Conservation (phyloP, 257 asterid genomes). For the Datura wrightii region DNA sequence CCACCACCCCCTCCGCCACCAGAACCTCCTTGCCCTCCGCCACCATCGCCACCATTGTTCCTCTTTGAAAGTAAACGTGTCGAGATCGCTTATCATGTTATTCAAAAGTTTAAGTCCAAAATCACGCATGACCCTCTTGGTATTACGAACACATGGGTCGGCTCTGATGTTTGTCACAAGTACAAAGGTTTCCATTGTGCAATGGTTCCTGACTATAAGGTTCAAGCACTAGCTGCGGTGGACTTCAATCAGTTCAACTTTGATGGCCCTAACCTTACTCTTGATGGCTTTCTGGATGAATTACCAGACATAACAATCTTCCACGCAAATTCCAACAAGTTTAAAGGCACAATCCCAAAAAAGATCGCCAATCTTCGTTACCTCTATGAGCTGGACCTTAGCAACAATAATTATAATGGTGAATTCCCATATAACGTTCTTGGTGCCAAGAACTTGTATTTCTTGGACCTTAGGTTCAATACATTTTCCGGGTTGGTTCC, state of each 20-base stretch:
- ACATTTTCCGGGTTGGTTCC: slow-evolving; percentile 51
- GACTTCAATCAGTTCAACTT: slow-evolving; percentile 51
- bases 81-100: slow-evolving; percentile 30
- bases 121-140: slow-evolving; percentile 32
- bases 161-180: slow-evolving; percentile 48
- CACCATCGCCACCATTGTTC: neutral
- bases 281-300: slow-evolving; percentile 40
- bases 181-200: slow-evolving; percentile 66
- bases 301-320: slow-evolving; percentile 52
- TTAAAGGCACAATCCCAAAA: slow-evolving; percentile 49
- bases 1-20: slow-evolving; percentile 24
- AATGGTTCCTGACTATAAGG: neutral
- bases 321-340: slow-evolving; percentile 64
- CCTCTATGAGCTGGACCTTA: slow-evolving; percentile 66
- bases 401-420: slow-evolving; percentile 61
- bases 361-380: slow-evolving; percentile 33
- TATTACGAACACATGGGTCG: slow-evolving; percentile 52
- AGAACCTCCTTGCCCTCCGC: slow-evolving; percentile 20
- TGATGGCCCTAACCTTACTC: slow-evolving; percentile 14
- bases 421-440: slow-evolving; percentile 54
- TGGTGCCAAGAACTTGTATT: slow-evolving; percentile 53
- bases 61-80: slow-evolving; percentile 32
- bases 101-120: slow-evolving; percentile 38
- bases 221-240: slow-evolving; percentile 46
- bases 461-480: slow-evolving; percentile 70